A percentile compares a stretch with the other conserved stretches of the same genome.
Evolutionary conservation across 176 grass and related monocot genomes (phyloP).

Genomic region (Triticum turgidum): DNA sequence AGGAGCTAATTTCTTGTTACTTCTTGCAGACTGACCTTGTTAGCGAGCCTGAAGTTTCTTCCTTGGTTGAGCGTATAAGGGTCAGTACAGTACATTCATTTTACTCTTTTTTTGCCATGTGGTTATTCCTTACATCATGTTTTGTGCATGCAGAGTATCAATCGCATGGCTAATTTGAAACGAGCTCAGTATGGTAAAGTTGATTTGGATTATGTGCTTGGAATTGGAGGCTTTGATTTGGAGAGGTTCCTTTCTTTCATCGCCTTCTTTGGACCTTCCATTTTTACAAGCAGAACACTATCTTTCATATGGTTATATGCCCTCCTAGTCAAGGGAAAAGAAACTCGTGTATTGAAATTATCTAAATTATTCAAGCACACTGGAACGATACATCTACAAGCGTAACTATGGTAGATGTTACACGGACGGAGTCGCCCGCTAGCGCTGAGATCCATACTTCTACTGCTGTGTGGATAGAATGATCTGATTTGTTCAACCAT

Average conservation of each 20-base stretch:
- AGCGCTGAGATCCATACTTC: not conserved
- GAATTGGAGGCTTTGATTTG: constrained; percentile 98
- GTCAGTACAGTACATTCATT: constrained; percentile 27
- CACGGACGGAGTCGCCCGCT: not conserved
- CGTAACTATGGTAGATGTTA: not conserved
- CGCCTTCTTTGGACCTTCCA: not conserved
- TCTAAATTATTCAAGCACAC: constrained; percentile 1
- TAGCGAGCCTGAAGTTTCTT: constrained; percentile 69
- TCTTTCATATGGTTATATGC: not conserved
- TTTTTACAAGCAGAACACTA: not conserved
- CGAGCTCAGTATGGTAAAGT: constrained; percentile 82
- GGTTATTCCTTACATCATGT: constrained; percentile 29
- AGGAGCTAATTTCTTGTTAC: constrained; percentile 25
- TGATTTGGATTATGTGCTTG: constrained; percentile 98
- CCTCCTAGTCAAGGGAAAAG: not conserved
- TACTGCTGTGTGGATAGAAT: not conserved
- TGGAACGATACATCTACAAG: not conserved
- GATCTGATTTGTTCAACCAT: not conserved
- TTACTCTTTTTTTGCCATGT: not conserved
- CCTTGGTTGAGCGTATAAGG: constrained; percentile 83
- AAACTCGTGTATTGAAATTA: not conserved
- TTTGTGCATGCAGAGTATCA: constrained; percentile 72
- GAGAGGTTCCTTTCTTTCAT: constrained; percentile 70
- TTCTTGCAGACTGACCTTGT: constrained; percentile 92
- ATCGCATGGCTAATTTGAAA: constrained; percentile 92